These are phyloP conservation scores for Acrodontium crateriforme DNA, from an alignment of 2,329 filamentous ascomycete genomes.

Conservation along the genomic window DNA sequence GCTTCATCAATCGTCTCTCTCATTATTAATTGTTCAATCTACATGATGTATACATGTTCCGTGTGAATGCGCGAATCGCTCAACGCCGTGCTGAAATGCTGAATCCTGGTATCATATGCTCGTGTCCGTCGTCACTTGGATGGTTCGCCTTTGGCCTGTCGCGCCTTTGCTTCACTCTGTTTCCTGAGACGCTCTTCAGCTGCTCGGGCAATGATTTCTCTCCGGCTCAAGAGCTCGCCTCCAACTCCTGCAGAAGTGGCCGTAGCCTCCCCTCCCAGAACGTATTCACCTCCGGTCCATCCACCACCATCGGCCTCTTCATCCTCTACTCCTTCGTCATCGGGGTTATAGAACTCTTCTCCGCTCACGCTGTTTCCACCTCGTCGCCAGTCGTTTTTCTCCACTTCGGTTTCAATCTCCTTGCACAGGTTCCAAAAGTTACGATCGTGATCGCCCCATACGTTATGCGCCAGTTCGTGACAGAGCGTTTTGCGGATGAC, in stretches of 20 bases:
- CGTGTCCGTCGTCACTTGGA: too few species aligned
- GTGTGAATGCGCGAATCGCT: too few species aligned
- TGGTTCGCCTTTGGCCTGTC: slow-evolving; percentile 7
- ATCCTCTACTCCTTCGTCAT: slow-evolving; percentile 21
- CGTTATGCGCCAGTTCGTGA: slow-evolving; percentile 90
- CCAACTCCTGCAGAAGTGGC: slow-evolving; percentile 7
- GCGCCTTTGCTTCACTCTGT: slow-evolving; percentile 30
- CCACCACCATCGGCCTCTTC: slow-evolving; percentile 53
- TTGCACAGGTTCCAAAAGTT: slow-evolving; percentile 83
- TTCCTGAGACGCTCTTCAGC: slow-evolving; percentile 53
- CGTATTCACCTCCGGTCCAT: slow-evolving; percentile 68
- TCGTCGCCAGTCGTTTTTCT: slow-evolving; percentile 60
- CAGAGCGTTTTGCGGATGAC: slow-evolving; percentile 85
- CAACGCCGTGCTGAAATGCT: too few species aligned
- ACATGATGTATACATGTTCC: too few species aligned
- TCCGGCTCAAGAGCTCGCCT: slow-evolving; percentile 44
- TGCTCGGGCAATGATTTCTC: slow-evolving; percentile 62
- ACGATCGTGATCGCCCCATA: slow-evolving; percentile 68
- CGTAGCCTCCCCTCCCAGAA: slow-evolving; percentile 29
- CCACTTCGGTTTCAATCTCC: slow-evolving; percentile 78
- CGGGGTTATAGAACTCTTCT: slow-evolving; percentile 44
- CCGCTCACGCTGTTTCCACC: slow-evolving; percentile 51
- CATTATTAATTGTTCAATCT: too few species aligned
- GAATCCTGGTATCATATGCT: too few species aligned
- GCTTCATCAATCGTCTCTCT: too few species aligned